phyloP scores from a whole-genome alignment of 1,139 yeast species.

The Yamadazyma blattariae region DNA sequence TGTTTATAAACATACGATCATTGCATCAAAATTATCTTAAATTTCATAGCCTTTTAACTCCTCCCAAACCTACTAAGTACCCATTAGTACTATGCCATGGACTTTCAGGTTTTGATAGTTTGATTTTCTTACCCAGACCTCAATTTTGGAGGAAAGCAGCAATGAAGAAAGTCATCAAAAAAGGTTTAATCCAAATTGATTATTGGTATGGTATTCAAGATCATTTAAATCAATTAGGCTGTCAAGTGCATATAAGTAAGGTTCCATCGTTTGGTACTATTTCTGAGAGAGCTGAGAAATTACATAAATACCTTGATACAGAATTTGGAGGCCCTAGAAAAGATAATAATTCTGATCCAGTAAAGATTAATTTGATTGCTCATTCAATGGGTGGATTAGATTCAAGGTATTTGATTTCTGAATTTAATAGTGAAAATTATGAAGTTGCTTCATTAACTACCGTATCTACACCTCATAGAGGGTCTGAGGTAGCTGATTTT shows the following conservation, averaged over 20 bases:
- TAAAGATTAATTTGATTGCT: slow-evolving; percentile 72
- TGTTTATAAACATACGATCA: no score
- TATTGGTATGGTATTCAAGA: slow-evolving; percentile 82
- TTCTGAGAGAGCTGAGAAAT: slow-evolving; percentile 59
- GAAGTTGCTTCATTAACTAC: slow-evolving; percentile 75
- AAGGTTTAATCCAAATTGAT: slow-evolving; percentile 35
- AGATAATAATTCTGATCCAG: slow-evolving; percentile 18
- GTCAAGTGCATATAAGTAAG: slow-evolving; percentile 66
- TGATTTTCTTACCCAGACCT: slow-evolving; percentile 45
- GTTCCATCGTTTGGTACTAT: slow-evolving; percentile 85
- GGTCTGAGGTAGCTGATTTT: slow-evolving; percentile 81
- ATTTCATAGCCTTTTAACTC: neutral
- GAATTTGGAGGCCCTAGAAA: slow-evolving; percentile 31
- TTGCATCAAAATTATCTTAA: neutral
- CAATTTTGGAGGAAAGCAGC: slow-evolving; percentile 11
- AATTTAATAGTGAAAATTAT: slow-evolving; percentile 45
- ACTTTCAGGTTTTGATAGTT: slow-evolving; percentile 71
- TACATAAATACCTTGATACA: slow-evolving; percentile 51
- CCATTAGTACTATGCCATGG: slow-evolving; percentile 87
- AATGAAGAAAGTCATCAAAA: slow-evolving; percentile 12
- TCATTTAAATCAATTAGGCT: slow-evolving; percentile 58
- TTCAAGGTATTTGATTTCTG: slow-evolving; percentile 68
- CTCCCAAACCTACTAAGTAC: slow-evolving; percentile 33
- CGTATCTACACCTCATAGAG: slow-evolving; percentile 83
- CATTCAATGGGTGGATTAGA: slow-evolving; percentile 97